Evolutionary conservation across 108 stramenopile genomes (phyloP).

Genomic region (Pseudonitzschia pungens): DNA sequence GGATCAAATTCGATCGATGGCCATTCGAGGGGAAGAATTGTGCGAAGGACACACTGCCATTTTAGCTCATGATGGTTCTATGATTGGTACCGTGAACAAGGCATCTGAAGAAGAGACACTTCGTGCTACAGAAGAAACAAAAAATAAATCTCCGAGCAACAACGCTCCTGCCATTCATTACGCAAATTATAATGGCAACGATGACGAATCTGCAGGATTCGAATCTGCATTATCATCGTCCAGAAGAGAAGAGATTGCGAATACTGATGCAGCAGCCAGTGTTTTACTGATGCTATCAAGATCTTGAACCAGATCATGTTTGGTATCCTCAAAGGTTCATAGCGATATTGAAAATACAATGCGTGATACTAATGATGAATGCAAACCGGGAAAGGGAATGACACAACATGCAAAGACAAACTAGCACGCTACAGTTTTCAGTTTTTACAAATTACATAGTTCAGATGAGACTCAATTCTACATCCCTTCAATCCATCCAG

Average conservation of each 20-base stretch:
- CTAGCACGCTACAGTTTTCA: neutral
- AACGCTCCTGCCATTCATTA: neutral
- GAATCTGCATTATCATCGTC: neutral
- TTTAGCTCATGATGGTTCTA: too few species aligned
- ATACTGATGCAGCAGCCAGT: conserved; percentile 28
- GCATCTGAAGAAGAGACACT: neutral
- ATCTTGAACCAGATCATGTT: conserved; percentile 1
- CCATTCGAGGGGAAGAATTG: conserved; percentile 31
- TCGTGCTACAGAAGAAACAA: neutral
- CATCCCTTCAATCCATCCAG: too few species aligned
- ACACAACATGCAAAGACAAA: neutral
- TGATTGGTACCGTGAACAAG: neutral
- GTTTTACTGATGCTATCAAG: conserved; percentile 38
- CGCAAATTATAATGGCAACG: neutral
- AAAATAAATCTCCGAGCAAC: neutral
- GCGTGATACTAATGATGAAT: too few species aligned
- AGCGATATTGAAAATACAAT: too few species aligned
- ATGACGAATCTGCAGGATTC: neutral
- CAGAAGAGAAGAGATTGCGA: neutral
- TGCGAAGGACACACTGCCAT: neutral
- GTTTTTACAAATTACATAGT: neutral
- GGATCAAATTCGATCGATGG: conserved; percentile 55
- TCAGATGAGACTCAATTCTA: too few species aligned
- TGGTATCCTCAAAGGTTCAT: neutral
- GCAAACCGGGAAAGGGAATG: too few species aligned